Evolutionary conservation across 2,329 filamentous ascomycete genomes (phyloP), one percentile per base, ranked within the genome.

Genomic region (Scolecobasidium constrictum): DNA sequence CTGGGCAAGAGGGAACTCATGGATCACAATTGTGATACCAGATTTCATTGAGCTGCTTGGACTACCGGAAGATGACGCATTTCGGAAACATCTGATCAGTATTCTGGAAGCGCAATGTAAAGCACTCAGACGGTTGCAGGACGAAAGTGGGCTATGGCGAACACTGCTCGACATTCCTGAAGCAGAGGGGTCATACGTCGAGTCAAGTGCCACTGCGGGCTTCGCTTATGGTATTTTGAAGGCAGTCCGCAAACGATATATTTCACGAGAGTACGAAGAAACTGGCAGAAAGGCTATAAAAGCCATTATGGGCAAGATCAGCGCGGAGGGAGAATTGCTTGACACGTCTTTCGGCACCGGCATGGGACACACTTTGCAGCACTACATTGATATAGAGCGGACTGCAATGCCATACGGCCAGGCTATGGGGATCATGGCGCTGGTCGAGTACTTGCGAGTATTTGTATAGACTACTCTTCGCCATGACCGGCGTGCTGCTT

Each of bases 401-500:
- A 90, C 84, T 2, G 81, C 79, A 51, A 90, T 88, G 84, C 84
- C 83, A 5, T 88, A 88, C 52, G 84, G 84, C 0, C 84, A 88
- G 58, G 81, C 83, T 0, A 87, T 88, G 83, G 83, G 81, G 1
- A 86, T 87, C 48, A 86, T 88, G 78, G 78, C 81, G 0, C 58
- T 88, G 49, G 82, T 81, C 0, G 84, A 90, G 61, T 83, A 81
- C 51, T 56, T 84, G 59, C 16, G 40, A 26, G 18, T 36, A 16
- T 42, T 23, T 21, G 34, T 42, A 7, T 41, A 20, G 21, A n/a
- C 20, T 20, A 20, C 12, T 37, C 11, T 19, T 12, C 15, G 35
- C n/a, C n/a, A n/a, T n/a, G n/a, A n/a, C n/a, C n/a, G n/a, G n/a
- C n/a, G n/a, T n/a, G n/a, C n/a, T n/a, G n/a, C n/a, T n/a, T n/a